phyloP scores from a whole-genome alignment of 2,329 filamentous ascomycete species.

The Beauveria brongniartii region DNA sequence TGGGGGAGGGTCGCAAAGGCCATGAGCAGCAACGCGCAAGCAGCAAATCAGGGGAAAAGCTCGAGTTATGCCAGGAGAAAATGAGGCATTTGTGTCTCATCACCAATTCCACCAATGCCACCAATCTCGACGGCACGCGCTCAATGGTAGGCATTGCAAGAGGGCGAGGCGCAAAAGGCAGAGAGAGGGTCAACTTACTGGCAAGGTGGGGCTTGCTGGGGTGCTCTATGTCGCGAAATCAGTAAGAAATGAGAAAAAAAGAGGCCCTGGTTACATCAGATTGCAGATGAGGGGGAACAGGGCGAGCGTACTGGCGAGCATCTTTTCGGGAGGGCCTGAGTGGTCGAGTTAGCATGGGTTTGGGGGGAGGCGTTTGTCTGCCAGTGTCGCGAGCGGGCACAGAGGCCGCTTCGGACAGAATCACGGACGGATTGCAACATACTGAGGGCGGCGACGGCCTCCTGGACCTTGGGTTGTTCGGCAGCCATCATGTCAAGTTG shows the following conservation, averaged over 20 bases:
- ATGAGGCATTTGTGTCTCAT: no score
- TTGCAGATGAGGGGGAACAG: background rate
- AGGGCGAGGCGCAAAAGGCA: constrained; percentile 3
- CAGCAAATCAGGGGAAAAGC: background rate
- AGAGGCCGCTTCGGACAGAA: no score
- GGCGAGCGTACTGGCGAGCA: constrained; percentile 54
- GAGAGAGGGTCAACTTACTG: constrained; percentile 38
- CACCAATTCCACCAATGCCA: no score
- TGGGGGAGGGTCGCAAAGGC: background rate
- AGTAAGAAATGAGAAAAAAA: constrained; percentile 7
- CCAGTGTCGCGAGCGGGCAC: background rate
- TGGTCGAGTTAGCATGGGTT: constrained; percentile 17
- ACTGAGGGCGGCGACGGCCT: constrained; percentile 20
- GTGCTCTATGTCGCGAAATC: constrained; percentile 43
- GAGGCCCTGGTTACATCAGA: constrained; percentile 8
- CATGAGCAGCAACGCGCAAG: background rate
- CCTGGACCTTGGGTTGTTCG: constrained; percentile 25
- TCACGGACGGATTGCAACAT: constrained; percentile 11
- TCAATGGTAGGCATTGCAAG: background rate
- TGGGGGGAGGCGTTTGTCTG: background rate
- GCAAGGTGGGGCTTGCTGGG: constrained; percentile 60
- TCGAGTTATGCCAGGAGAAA: no score
- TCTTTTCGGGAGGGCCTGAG: constrained; percentile 55
- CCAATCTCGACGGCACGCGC: background rate
- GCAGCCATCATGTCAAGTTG: constrained; percentile 35